phyloP scores from a whole-genome alignment of 495 filamentous ascomycete genomes.

The Hypoxylon fuscum region DNA sequence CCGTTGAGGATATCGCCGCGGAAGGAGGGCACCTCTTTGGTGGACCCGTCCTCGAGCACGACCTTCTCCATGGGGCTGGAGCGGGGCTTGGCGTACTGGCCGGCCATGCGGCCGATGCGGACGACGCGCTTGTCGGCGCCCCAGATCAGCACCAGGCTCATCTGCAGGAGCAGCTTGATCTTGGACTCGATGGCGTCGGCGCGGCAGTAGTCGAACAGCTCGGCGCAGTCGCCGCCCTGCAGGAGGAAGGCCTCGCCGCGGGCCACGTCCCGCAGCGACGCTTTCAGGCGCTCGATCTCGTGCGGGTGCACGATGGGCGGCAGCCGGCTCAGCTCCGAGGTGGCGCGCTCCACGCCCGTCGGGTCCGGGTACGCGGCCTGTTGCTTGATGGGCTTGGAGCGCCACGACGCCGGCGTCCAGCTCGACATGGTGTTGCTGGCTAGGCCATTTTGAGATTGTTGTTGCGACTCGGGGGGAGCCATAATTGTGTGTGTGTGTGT shows the following conservation, averaged over 20 bases:
- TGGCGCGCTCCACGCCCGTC: slow-evolving; percentile 67
- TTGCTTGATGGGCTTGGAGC: slow-evolving; percentile 90
- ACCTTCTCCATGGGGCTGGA: slow-evolving; percentile 87
- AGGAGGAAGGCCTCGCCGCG: slow-evolving; percentile 92
- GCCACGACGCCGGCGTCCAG: slow-evolving; percentile 80
- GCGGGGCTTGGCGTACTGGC: slow-evolving; percentile 95
- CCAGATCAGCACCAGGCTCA: slow-evolving; percentile 93
- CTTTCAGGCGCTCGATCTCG: slow-evolving; percentile 83
- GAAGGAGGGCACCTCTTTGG: slow-evolving; percentile 82
- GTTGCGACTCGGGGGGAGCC: slow-evolving; percentile 12
- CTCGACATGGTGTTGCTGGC: slow-evolving; percentile 1
- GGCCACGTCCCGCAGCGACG: slow-evolving; percentile 82
- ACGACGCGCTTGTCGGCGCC: slow-evolving; percentile 91
- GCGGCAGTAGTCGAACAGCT: slow-evolving; percentile 96
- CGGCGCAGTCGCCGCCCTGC: slow-evolving; percentile 96
- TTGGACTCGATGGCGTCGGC: slow-evolving; percentile 90
- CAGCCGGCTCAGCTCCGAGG: slow-evolving; percentile 75
- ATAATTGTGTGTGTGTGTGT: slow-evolving; percentile 2
- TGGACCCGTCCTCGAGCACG: slow-evolving; percentile 62
- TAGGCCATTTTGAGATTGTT: background rate
- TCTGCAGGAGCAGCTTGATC: slow-evolving; percentile 94
- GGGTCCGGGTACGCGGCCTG: slow-evolving; percentile 80
- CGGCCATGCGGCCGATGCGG: slow-evolving; percentile 93
- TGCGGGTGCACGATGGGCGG: slow-evolving; percentile 90
- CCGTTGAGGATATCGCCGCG: slow-evolving; percentile 96